These are phyloP conservation scores for Rhododendron vialii DNA, from an alignment of 148 eudicot species.

Conservation along the genomic window DNA sequence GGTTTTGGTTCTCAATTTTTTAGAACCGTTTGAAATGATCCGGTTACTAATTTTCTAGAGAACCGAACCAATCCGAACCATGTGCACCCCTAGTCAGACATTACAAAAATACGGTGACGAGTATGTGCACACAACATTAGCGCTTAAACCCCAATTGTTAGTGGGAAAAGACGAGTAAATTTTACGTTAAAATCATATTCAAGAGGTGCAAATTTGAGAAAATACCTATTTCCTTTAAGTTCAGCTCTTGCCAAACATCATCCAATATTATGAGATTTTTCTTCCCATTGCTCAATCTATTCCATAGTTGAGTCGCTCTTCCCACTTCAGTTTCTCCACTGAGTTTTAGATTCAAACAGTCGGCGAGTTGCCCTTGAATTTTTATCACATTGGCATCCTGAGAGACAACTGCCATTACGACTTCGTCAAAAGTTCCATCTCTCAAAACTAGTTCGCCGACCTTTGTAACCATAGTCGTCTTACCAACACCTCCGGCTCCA, in stretches of 20 bases:
- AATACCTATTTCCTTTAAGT: not conserved
- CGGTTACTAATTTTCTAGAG: too few species aligned
- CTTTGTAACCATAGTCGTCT: constrained; percentile 6
- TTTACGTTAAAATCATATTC: too few species aligned
- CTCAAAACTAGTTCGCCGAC: not conserved
- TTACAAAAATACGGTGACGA: too few species aligned
- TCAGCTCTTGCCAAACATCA: not conserved
- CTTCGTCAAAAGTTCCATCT: not conserved
- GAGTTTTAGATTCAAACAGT: not conserved
- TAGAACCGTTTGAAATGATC: too few species aligned
- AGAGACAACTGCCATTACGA: not conserved
- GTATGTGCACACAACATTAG: too few species aligned
- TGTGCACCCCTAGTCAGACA: too few species aligned
- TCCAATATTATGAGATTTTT: not conserved
- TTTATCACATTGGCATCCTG: not conserved
- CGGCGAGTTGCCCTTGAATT: not conserved
- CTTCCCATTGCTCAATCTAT: not conserved
- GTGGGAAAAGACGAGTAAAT: too few species aligned
- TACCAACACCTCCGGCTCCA: constrained; percentile 1
- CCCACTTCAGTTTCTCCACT: not conserved
- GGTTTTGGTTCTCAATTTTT: too few species aligned
- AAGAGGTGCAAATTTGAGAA: too few species aligned
- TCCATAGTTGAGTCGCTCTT: too few species aligned
- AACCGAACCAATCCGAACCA: too few species aligned
- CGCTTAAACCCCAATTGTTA: too few species aligned